A percentile compares a stretch with the other conserved stretches of the same genome.
phyloP scores from a whole-genome alignment of 2,329 filamentous ascomycete genomes.

The Arthrobotrys musiformis region DNA sequence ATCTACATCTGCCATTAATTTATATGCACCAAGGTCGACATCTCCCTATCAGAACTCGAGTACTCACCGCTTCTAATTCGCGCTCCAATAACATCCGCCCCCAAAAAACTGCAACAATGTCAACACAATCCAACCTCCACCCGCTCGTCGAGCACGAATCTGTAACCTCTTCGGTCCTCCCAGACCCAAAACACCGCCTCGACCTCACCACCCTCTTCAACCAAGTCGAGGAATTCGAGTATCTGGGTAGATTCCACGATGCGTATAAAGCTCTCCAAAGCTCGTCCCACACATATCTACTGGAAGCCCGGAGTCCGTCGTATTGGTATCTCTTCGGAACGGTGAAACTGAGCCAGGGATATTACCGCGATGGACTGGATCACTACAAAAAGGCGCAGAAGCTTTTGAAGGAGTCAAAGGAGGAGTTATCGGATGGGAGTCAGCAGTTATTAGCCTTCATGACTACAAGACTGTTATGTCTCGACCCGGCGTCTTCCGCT shows the following conservation, averaged over 20 bases:
- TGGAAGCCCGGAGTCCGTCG: slow-evolving; percentile 19
- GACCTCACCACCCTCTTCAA: slow-evolving; percentile 13
- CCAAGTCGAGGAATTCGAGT: slow-evolving; percentile 24
- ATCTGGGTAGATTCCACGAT: slow-evolving; percentile 41
- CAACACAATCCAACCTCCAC: slow-evolving; percentile 38
- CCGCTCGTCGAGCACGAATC: slow-evolving; percentile 41
- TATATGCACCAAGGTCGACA: neutral
- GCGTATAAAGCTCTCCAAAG: slow-evolving; percentile 24
- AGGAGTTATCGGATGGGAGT: slow-evolving; percentile 43
- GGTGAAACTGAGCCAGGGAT: slow-evolving; percentile 44
- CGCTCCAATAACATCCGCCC: slow-evolving; percentile 6
- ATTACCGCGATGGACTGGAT: slow-evolving; percentile 34
- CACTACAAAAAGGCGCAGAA: slow-evolving; percentile 19
- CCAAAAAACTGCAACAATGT: slow-evolving; percentile 42
- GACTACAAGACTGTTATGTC: slow-evolving; percentile 1
- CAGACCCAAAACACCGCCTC: neutral
- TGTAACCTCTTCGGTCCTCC: slow-evolving; percentile 4
- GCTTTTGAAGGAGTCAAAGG: neutral
- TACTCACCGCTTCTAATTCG: neutral
- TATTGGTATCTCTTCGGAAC: slow-evolving; percentile 32
- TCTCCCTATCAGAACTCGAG: neutral
- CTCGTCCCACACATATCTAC: neutral
- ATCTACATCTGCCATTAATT: too few species aligned
- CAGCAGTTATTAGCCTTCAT: slow-evolving; percentile 32
- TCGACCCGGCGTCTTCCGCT: slow-evolving; percentile 7